These are phyloP conservation scores for Pontederia crassipes DNA, from an alignment of 176 grass and related monocot genomes.

Conservation along the genomic window DNA sequence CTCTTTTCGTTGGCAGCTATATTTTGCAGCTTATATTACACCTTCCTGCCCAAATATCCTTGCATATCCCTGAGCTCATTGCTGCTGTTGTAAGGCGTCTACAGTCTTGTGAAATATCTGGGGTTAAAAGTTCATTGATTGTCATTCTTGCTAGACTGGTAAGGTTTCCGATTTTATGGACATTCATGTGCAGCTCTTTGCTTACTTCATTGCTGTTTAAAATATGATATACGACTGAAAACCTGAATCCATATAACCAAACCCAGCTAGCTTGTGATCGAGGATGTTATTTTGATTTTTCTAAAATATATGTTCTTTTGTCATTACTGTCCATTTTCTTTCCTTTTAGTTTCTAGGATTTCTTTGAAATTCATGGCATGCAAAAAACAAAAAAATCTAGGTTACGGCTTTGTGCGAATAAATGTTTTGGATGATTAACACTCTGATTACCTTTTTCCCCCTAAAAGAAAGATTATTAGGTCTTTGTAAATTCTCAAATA, in stretches of 20 bases:
- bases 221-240: background rate
- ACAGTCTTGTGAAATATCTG: conserved; percentile 69
- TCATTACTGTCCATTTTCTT: too few relatives aligned
- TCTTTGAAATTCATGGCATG: too few relatives aligned
- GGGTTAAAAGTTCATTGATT: conserved; percentile 79
- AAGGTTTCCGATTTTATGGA: conserved; percentile 14
- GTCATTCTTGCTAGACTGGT: conserved; percentile 92
- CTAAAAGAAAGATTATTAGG: too few relatives aligned
- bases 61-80: conserved; percentile 60
- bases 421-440: too few relatives aligned
- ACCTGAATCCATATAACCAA: background rate
- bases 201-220: background rate
- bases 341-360: too few relatives aligned
- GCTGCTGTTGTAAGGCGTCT: conserved; percentile 81
- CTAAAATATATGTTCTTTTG: too few relatives aligned
- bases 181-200: background rate
- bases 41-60: conserved; percentile 59
- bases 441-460: too few relatives aligned
- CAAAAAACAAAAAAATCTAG: too few relatives aligned
- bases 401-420: too few relatives aligned
- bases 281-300: too few relatives aligned
- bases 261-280: too few relatives aligned
- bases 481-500: too few relatives aligned
- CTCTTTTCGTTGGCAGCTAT: conserved; percentile 89
- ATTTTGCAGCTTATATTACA: conserved; percentile 90